Conservation (phyloP, 148 eudicot species). For the Vaccinium macrocarpon region DNA sequence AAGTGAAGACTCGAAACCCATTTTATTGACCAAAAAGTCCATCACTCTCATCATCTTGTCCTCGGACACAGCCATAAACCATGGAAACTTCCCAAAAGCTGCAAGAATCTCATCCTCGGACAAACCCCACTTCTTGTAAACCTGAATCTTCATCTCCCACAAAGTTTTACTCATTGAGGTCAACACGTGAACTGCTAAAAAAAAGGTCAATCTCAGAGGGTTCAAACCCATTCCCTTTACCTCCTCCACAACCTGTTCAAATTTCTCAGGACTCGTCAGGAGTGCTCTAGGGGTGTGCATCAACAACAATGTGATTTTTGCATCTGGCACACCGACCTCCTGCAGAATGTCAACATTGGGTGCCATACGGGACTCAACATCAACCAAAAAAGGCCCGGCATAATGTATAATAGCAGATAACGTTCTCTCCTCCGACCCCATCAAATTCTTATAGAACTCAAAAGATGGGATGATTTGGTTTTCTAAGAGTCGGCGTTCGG, state of each 20-base stretch:
- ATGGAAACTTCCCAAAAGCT: slow-evolving; percentile 19
- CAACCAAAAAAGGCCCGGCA: neutral
- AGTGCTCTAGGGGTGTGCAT: neutral
- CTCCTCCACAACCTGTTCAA: too few species aligned
- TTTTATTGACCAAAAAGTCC: slow-evolving; percentile 24
- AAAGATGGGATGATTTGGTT: neutral
- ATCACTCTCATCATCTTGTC: slow-evolving; percentile 21
- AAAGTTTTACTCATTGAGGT: slow-evolving; percentile 1
- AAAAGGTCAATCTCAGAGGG: neutral
- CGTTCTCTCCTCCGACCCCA: neutral
- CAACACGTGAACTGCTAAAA: neutral
- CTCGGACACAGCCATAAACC: slow-evolving; percentile 13
- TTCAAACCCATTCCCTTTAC: too few species aligned
- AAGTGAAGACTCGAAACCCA: slow-evolving; percentile 17
- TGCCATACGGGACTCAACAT: neutral
- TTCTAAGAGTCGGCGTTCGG: neutral
- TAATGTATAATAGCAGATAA: neutral
- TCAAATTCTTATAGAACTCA: neutral
- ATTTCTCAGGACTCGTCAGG: neutral
- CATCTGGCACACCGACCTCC: slow-evolving; percentile 6
- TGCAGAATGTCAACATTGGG: slow-evolving; percentile 14
- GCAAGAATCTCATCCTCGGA: slow-evolving; percentile 19
- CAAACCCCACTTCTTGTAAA: slow-evolving; percentile 28
- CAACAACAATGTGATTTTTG: neutral
- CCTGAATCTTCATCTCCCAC: slow-evolving; percentile 18